These are phyloP conservation scores for Teunomyces lycoperdinae DNA, from an alignment of 805 yeast genomes.

Conservation along the genomic window DNA sequence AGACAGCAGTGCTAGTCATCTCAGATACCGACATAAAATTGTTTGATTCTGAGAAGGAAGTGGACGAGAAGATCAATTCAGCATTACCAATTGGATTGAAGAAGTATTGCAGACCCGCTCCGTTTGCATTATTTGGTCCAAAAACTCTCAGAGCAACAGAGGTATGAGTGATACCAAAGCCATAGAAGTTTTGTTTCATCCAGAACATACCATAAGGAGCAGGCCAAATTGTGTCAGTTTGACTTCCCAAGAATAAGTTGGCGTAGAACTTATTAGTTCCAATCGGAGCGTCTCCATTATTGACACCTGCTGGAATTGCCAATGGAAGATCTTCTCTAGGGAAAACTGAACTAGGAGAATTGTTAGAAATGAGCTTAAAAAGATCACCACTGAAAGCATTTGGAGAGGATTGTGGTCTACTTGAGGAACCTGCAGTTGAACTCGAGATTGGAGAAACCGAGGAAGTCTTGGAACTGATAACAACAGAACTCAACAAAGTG, in stretches of 20 bases:
- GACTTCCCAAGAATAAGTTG: slow-evolving; percentile 57
- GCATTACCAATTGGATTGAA: slow-evolving; percentile 55
- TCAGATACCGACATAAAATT: slow-evolving; percentile 43
- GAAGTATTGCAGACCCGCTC: slow-evolving; percentile 45
- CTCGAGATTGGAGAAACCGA: not conserved
- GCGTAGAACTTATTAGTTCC: slow-evolving; percentile 78
- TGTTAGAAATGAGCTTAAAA: slow-evolving; percentile 47
- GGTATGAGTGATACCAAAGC: slow-evolving; percentile 63
- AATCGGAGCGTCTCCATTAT: slow-evolving; percentile 40
- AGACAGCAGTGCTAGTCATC: slow-evolving; percentile 51
- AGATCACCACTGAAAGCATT: slow-evolving; percentile 35
- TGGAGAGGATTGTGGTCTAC: slow-evolving; percentile 3
- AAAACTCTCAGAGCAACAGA: slow-evolving; percentile 36
- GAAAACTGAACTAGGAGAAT: slow-evolving; percentile 46
- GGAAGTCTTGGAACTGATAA: not conserved
- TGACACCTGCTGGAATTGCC: slow-evolving; percentile 46
- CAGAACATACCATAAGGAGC: slow-evolving; percentile 69
- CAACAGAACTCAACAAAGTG: slow-evolving; percentile 1
- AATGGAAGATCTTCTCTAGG: slow-evolving; percentile 44
- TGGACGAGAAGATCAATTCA: slow-evolving; percentile 55
- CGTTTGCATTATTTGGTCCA: slow-evolving; percentile 47
- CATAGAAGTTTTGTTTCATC: slow-evolving; percentile 44
- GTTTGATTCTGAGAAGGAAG: slow-evolving; percentile 37
- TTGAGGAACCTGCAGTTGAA: not conserved
- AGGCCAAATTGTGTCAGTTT: slow-evolving; percentile 53